phyloP scores from a whole-genome alignment of 257 asterid genomes.

The Gentiana straminea region DNA sequence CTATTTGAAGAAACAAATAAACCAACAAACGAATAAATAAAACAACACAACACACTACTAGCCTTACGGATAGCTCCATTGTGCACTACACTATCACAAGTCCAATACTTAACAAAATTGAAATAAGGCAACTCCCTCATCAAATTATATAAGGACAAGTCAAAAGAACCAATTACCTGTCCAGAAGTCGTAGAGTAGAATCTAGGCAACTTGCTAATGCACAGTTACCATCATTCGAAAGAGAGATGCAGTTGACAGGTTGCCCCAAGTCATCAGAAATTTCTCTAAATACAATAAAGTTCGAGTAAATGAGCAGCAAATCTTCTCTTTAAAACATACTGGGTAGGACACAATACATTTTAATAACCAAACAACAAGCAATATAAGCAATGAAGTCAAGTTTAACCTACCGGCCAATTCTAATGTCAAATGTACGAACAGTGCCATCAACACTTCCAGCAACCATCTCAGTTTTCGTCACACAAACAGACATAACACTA shows the following conservation, averaged over 20 bases:
- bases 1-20: constrained; percentile 23
- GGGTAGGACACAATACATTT: background rate
- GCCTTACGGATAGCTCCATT: too few species aligned
- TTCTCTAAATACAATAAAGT: constrained; percentile 45
- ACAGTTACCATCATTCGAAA: constrained; percentile 89
- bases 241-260: constrained; percentile 88
- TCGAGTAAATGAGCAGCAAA: constrained; percentile 1
- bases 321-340: background rate
- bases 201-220: constrained; percentile 85
- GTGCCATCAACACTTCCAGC: constrained; percentile 99
- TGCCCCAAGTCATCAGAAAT: constrained; percentile 80
- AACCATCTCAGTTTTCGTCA: constrained; percentile 80
- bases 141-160: background rate
- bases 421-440: constrained; percentile 88
- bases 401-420: constrained; percentile 82
- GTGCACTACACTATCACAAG: too few species aligned
- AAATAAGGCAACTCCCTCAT: background rate
- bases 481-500: constrained; percentile 87
- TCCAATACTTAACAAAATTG: background rate
- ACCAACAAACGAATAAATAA: background rate
- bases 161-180: constrained; percentile 36
- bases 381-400: constrained; percentile 8
- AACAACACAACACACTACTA: background rate
- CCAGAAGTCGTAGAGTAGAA: constrained; percentile 78
- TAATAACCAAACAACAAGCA: background rate